Conservation (phyloP, 371 early-diverging fungal species). For the Mucor sp. region DNA sequence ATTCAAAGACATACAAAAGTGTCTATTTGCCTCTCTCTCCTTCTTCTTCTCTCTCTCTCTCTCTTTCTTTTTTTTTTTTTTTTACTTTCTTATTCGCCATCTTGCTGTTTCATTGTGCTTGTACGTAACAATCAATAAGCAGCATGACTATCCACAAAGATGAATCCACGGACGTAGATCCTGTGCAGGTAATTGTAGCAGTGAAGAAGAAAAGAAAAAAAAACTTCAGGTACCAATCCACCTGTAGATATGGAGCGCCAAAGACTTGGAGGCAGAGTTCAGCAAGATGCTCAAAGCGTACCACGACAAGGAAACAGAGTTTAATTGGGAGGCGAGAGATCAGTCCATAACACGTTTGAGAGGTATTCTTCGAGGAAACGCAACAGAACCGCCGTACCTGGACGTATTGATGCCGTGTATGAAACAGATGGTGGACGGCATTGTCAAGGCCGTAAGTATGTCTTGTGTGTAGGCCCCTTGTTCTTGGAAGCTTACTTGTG, state of each 20-base stretch:
- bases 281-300: conserved; percentile 21
- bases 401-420: conserved; percentile 35
- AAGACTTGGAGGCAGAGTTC: conserved; percentile 31
- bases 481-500: neutral
- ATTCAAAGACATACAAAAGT: neutral
- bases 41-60: neutral
- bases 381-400: conserved; percentile 36
- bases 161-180: conserved; percentile 24
- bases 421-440: conserved; percentile 48
- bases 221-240: conserved; percentile 6
- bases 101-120: neutral
- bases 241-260: conserved; percentile 25
- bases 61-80: neutral
- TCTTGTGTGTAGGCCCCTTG: neutral
- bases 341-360: conserved; percentile 24
- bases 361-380: conserved; percentile 44
- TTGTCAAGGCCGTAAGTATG: conserved; percentile 45
- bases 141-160: conserved; percentile 27
- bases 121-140: neutral
- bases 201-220: neutral
- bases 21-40: neutral
- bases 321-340: conserved; percentile 42
- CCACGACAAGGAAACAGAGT: conserved; percentile 37
- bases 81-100: neutral
- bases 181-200: conserved; percentile 20